phyloP scores from a whole-genome alignment of 1,139 yeast species.

The Zygosaccharomyces sapae region DNA sequence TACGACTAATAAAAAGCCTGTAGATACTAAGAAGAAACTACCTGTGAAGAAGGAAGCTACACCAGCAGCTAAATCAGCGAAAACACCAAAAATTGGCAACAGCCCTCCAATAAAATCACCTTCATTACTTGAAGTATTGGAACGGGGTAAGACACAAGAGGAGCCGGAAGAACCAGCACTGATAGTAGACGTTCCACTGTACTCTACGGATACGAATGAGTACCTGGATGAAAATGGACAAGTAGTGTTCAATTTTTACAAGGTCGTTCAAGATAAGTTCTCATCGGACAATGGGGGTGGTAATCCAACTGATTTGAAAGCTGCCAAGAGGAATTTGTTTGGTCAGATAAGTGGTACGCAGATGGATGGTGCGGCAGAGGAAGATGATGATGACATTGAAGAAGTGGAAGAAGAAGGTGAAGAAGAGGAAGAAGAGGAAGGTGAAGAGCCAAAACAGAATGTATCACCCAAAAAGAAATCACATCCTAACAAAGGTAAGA shows the following conservation, averaged over 20 bases:
- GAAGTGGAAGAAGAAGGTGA: constrained; percentile 37
- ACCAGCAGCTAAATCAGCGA: constrained; percentile 14
- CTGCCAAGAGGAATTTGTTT: constrained; percentile 59
- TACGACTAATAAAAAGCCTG: constrained; percentile 3
- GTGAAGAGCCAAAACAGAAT: constrained; percentile 24
- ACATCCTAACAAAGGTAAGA: constrained; percentile 48
- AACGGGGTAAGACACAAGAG: constrained; percentile 35
- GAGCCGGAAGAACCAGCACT: constrained; percentile 45
- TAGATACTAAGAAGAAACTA: constrained; percentile 20
- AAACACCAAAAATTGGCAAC: constrained; percentile 24
- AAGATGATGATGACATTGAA: constrained; percentile 51
- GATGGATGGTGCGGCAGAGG: constrained; percentile 56
- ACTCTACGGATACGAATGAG: constrained; percentile 36
- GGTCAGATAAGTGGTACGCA: constrained; percentile 60
- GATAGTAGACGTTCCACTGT: constrained; percentile 53
- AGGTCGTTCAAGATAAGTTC: constrained; percentile 75
- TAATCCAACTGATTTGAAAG: constrained; percentile 53
- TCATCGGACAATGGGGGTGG: constrained; percentile 11
- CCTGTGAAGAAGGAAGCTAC: constrained; percentile 24
- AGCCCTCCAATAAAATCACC: constrained; percentile 34
- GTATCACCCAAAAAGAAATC: constrained; percentile 35
- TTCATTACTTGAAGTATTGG: constrained; percentile 26
- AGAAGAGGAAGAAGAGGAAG: constrained; percentile 27
- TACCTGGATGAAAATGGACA: constrained; percentile 64
- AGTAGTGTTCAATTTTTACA: constrained; percentile 72